Percentiles rank a stretch among this genome's conserved stretches.
These are phyloP conservation scores for Hirsutella minnesotensis DNA, from an alignment of 2,329 filamentous ascomycete species.

Conservation along the genomic window DNA sequence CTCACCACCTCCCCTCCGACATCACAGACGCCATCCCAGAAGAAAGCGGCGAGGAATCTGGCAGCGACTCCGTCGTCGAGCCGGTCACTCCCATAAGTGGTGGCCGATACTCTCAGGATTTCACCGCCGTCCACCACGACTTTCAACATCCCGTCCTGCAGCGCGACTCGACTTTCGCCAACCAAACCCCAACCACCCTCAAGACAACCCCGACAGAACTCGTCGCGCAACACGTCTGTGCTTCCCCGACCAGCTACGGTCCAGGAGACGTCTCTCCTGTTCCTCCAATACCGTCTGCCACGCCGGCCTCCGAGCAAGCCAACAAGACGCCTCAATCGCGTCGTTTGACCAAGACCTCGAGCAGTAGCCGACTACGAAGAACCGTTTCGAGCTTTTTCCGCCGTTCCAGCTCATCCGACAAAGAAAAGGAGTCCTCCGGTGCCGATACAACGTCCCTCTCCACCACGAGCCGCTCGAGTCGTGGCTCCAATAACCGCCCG, in stretches of 20 bases:
- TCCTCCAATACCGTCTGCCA: background rate
- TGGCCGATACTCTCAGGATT: slow-evolving; percentile 42
- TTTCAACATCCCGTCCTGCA: slow-evolving; percentile 12
- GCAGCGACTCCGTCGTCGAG: slow-evolving; percentile 47
- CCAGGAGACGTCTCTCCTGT: background rate
- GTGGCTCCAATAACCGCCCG: slow-evolving; percentile 15
- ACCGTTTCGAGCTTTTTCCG: slow-evolving; percentile 39
- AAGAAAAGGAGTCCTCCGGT: slow-evolving; percentile 12
- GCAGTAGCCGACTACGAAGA: slow-evolving; percentile 30
- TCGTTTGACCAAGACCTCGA: slow-evolving; percentile 28
- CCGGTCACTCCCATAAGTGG: slow-evolving; percentile 51
- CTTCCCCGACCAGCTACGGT: slow-evolving; percentile 5
- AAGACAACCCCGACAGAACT: background rate
- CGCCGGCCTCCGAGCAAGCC: background rate
- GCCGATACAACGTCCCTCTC: slow-evolving; percentile 5
- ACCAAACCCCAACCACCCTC: slow-evolving; percentile 2
- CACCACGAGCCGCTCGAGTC: slow-evolving; percentile 9
- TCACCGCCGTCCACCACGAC: slow-evolving; percentile 28
- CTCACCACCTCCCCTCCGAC: slow-evolving; percentile 36
- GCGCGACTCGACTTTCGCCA: slow-evolving; percentile 11
- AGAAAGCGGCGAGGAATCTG: slow-evolving; percentile 45
- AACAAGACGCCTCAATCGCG: slow-evolving; percentile 19
- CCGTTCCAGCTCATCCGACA: slow-evolving; percentile 25
- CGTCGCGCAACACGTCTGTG: background rate
- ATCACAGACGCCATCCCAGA: slow-evolving; percentile 37